phyloP scores from a whole-genome alignment of 2,329 filamentous ascomycete genomes.

The Aspergillus eucalypticola region DNA sequence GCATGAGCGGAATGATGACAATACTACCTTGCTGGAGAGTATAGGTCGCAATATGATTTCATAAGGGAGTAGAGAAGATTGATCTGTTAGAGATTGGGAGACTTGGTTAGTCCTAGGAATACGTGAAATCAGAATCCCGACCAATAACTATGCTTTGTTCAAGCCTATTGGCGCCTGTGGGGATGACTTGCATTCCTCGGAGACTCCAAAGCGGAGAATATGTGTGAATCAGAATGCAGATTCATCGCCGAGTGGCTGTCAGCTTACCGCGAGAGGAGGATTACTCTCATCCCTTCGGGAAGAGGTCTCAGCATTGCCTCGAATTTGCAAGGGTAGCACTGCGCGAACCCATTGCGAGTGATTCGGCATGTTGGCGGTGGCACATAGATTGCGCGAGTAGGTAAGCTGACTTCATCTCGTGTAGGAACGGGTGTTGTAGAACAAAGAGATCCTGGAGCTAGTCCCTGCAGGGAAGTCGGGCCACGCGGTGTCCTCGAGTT shows the following conservation, averaged over 20 bases:
- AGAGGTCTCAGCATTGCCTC: background rate
- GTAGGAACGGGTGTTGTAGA: background rate
- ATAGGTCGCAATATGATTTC: background rate
- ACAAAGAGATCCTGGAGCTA: background rate
- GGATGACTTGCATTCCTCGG: background rate
- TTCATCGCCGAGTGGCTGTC: background rate
- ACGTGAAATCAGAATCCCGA: background rate
- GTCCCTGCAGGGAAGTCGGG: background rate
- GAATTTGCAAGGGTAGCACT: background rate
- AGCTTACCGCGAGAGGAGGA: background rate
- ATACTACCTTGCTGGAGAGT: background rate
- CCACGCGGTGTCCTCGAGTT: background rate
- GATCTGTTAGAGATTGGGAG: background rate
- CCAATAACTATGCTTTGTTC: background rate
- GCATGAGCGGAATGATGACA: no score
- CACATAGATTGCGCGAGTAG: background rate
- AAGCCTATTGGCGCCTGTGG: background rate
- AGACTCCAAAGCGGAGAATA: background rate
- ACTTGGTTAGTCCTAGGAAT: background rate
- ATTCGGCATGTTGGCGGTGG: background rate
- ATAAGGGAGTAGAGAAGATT: background rate
- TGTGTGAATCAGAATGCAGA: background rate
- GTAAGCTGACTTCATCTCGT: slow-evolving; percentile 2
- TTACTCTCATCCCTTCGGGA: background rate
- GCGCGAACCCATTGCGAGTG: background rate